These are phyloP conservation scores for Podospora fimiseda DNA, from an alignment of 495 filamentous ascomycete genomes.

Conservation along the genomic window DNA sequence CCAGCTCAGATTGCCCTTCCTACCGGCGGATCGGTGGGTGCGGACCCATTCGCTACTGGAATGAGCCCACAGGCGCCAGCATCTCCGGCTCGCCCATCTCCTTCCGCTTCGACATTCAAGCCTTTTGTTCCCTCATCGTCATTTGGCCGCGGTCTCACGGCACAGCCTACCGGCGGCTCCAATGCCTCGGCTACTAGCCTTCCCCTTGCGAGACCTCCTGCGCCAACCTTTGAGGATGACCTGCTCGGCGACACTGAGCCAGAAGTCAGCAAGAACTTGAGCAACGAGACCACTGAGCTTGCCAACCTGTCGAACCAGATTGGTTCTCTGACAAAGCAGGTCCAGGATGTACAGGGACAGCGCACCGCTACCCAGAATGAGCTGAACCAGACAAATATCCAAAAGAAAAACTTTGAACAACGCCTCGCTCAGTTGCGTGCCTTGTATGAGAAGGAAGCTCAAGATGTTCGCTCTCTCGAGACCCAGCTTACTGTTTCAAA, in stretches of 20 bases:
- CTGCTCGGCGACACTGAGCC: constrained; percentile 91
- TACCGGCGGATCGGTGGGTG: constrained; percentile 59
- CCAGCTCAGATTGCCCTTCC: constrained; percentile 58
- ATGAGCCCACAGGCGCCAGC: constrained; percentile 42
- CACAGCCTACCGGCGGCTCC: constrained; percentile 72
- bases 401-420: constrained; percentile 87
- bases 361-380: constrained; percentile 70
- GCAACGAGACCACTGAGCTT: constrained; percentile 83
- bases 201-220: constrained; percentile 22
- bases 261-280: constrained; percentile 80
- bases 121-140: constrained; percentile 87
- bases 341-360: constrained; percentile 83
- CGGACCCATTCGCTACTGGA: constrained; percentile 53
- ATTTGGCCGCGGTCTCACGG: constrained; percentile 76
- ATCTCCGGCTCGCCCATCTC: constrained; percentile 46
- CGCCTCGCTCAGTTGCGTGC: constrained; percentile 75
- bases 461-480: constrained; percentile 76
- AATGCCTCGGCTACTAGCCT: constrained; percentile 35
- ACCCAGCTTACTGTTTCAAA: constrained; percentile 69
- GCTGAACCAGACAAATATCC: constrained; percentile 65
- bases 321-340: constrained; percentile 80
- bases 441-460: constrained; percentile 89
- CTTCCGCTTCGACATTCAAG: constrained; percentile 59
- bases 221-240: constrained; percentile 65
- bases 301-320: constrained; percentile 96